Evolutionary conservation across 192 early-diverging fungal species (phyloP).

Genomic region (Cetraspora pellucida): DNA sequence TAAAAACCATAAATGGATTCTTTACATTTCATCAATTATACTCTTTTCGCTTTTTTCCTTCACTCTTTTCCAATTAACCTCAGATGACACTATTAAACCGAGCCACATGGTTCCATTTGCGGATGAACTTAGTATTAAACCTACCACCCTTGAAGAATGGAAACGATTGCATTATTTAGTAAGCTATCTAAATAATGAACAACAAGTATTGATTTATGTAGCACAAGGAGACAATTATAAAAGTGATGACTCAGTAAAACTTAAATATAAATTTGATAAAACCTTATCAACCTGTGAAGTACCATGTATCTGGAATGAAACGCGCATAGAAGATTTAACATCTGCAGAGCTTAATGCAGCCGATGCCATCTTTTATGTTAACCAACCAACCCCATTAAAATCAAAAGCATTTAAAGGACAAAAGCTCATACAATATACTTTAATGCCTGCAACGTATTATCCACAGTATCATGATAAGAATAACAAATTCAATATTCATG

Average conservation of each 20-base stretch:
- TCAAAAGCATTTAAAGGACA: background rate
- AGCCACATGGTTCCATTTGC: no score
- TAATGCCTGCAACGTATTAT: background rate
- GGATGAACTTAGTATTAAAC: background rate
- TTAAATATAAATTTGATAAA: background rate
- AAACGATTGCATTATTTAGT: background rate
- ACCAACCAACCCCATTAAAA: background rate
- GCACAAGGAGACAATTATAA: background rate
- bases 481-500: background rate
- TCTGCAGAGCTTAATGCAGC: background rate
- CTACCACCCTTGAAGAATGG: background rate
- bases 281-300: background rate
- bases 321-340: background rate
- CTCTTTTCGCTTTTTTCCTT: no score
- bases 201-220: background rate
- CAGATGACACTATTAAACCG: no score
- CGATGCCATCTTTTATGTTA: background rate
- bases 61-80: no score
- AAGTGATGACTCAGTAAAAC: background rate
- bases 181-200: background rate
- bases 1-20: no score
- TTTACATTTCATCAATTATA: no score
- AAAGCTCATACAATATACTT: background rate
- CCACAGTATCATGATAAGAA: background rate
- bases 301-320: background rate